These are phyloP conservation scores for Boletellus sp. DNA, from an alignment of 768 basidiomycete genomes.

Conservation along the genomic window DNA sequence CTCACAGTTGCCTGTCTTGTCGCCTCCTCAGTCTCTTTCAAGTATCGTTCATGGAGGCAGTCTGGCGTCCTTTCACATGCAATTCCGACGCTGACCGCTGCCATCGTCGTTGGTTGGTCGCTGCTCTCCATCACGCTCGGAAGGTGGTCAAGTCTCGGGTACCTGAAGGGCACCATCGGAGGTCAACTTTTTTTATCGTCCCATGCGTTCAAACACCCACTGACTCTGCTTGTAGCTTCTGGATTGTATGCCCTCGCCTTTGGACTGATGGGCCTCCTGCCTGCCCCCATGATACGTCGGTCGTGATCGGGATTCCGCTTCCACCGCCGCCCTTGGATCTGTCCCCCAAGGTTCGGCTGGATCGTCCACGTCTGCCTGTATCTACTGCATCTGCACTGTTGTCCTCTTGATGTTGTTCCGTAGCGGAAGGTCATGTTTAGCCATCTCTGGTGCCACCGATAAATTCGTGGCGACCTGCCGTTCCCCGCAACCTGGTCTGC, in stretches of 20 bases:
- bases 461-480: too few species aligned
- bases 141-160: slow-evolving; percentile 65
- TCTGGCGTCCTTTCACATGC: slow-evolving; percentile 65
- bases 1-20: neutral
- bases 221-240: slow-evolving; percentile 44
- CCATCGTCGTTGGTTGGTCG: slow-evolving; percentile 70
- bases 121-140: slow-evolving; percentile 58
- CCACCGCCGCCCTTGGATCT: too few species aligned
- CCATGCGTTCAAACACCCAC: neutral
- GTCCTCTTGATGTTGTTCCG: slow-evolving; percentile 5
- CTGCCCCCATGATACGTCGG: slow-evolving; percentile 55
- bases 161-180: slow-evolving; percentile 57
- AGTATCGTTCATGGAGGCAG: slow-evolving; percentile 75
- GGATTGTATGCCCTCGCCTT: slow-evolving; percentile 68
- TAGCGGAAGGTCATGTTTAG: neutral
- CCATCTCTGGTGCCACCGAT: neutral
- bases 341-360: neutral
- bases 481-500: too few species aligned
- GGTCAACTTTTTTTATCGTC: slow-evolving; percentile 39
- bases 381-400: slow-evolving; percentile 15
- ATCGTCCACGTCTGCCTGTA: slow-evolving; percentile 6
- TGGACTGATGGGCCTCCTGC: slow-evolving; percentile 71
- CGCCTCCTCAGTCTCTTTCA: neutral
- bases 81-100: slow-evolving; percentile 66
- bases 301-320: slow-evolving; percentile 36